These are phyloP conservation scores for Pisolithus sp. DNA, from an alignment of 768 basidiomycete genomes.

Conservation along the genomic window DNA sequence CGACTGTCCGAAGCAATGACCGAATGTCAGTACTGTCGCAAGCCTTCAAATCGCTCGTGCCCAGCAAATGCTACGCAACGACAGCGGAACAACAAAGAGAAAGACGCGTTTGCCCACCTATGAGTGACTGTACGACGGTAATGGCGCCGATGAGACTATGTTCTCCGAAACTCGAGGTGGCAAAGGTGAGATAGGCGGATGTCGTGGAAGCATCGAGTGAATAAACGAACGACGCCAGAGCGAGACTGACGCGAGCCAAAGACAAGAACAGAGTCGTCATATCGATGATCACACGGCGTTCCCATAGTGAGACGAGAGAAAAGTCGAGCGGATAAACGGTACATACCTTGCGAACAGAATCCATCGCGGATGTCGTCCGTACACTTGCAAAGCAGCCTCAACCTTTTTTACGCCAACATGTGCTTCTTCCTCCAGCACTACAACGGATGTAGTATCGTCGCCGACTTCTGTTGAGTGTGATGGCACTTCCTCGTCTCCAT, in stretches of 20 bases:
- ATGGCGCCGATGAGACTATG: conserved; percentile 48
- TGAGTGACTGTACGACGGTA: conserved; percentile 37
- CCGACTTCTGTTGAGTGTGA: background rate
- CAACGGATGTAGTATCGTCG: background rate
- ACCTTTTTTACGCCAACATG: conserved; percentile 40
- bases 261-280: background rate
- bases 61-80: background rate
- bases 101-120: conserved; percentile 30
- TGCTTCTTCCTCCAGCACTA: conserved; percentile 18
- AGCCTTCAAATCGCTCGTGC: background rate
- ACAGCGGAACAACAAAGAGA: background rate
- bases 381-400: conserved; percentile 46
- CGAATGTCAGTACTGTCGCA: background rate
- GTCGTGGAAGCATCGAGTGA: conserved; percentile 70
- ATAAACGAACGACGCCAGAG: conserved; percentile 69
- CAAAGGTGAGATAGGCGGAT: conserved; percentile 54
- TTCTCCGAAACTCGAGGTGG: conserved; percentile 44
- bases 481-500: background rate
- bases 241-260: conserved; percentile 35
- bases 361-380: conserved; percentile 52
- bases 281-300: background rate
- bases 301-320: background rate
- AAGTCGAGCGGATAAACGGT: conserved; percentile 21
- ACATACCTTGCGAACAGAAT: conserved; percentile 51
- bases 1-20: conserved; percentile 21